A percentile compares a stretch with the other conserved stretches of the same genome.
These are phyloP conservation scores for Boletales sp. DNA, from an alignment of 768 basidiomycete species.

Conservation along the genomic window DNA sequence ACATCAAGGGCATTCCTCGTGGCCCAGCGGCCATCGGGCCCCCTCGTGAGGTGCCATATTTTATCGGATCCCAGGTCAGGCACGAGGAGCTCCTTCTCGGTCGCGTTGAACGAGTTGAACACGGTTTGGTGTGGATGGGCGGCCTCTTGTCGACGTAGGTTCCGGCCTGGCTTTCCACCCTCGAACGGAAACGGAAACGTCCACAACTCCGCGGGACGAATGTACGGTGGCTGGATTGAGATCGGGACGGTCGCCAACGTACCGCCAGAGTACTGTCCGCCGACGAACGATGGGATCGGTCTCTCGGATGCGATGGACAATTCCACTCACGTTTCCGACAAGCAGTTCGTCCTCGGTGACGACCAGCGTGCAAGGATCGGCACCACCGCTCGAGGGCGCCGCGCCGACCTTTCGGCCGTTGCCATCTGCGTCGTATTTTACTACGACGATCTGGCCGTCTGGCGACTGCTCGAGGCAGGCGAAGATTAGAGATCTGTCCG, in stretches of 20 bases:
- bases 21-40: slow-evolving; percentile 43
- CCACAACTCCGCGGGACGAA: slow-evolving; percentile 33
- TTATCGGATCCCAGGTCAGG: slow-evolving; percentile 76
- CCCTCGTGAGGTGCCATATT: slow-evolving; percentile 53
- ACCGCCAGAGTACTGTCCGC: slow-evolving; percentile 64
- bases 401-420: slow-evolving; percentile 41
- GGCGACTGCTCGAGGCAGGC: slow-evolving; percentile 57
- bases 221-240: slow-evolving; percentile 43
- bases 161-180: slow-evolving; percentile 52
- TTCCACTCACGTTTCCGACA: slow-evolving; percentile 64
- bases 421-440: slow-evolving; percentile 55
- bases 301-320: background rate
- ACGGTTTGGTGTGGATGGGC: slow-evolving; percentile 79
- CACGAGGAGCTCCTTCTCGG: slow-evolving; percentile 57
- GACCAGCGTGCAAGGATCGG: slow-evolving; percentile 61
- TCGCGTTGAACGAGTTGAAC: slow-evolving; percentile 37
- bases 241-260: slow-evolving; percentile 55
- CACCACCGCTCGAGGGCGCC: slow-evolving; percentile 46
- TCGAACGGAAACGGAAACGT: slow-evolving; percentile 40
- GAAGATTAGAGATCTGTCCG: slow-evolving; percentile 55
- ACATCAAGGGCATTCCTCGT: slow-evolving; percentile 45
- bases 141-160: slow-evolving; percentile 60
- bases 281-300: background rate
- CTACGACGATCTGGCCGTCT: slow-evolving; percentile 59
- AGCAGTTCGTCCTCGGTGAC: slow-evolving; percentile 57